Conservation (phyloP, 163 green algal genomes). For the Chloromonas sp. region DNA sequence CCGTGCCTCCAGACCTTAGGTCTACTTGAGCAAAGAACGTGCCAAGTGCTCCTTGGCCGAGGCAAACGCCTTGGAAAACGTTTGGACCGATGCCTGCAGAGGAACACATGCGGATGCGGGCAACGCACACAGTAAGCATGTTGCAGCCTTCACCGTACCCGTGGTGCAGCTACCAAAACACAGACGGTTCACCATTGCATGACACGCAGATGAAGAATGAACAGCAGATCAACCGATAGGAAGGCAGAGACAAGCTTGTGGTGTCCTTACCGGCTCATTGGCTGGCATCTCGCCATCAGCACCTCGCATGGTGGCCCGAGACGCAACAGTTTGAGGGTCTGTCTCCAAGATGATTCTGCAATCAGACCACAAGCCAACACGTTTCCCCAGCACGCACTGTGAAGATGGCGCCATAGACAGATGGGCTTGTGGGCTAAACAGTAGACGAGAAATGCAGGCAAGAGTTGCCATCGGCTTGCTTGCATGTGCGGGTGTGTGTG, state of each 20-base stretch:
- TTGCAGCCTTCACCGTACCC: neutral
- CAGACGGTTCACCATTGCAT: neutral
- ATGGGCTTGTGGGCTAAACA: no score
- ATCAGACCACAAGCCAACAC: no score
- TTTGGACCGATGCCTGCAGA: constrained; percentile 45
- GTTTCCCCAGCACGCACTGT: no score
- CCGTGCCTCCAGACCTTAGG: no score
- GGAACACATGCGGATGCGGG: neutral
- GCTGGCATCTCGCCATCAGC: constrained; percentile 48
- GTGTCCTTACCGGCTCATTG: constrained; percentile 51
- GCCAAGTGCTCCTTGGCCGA: constrained; percentile 80
- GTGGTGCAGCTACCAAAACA: neutral
- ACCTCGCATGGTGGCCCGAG: constrained; percentile 73
- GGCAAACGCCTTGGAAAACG: constrained; percentile 76
- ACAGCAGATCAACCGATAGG: neutral
- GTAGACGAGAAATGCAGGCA: no score
- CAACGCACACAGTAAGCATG: neutral
- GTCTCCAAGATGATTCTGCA: constrained; percentile 92
- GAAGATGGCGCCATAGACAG: no score
- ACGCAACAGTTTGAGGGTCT: constrained; percentile 70
- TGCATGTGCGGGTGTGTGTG: neutral
- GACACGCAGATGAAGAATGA: neutral
- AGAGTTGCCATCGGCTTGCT: no score
- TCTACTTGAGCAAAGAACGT: constrained; percentile 3
- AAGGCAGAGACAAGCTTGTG: no score